Conservation (phyloP, 371 early-diverging fungal species). For the Mucor velutinosus region DNA sequence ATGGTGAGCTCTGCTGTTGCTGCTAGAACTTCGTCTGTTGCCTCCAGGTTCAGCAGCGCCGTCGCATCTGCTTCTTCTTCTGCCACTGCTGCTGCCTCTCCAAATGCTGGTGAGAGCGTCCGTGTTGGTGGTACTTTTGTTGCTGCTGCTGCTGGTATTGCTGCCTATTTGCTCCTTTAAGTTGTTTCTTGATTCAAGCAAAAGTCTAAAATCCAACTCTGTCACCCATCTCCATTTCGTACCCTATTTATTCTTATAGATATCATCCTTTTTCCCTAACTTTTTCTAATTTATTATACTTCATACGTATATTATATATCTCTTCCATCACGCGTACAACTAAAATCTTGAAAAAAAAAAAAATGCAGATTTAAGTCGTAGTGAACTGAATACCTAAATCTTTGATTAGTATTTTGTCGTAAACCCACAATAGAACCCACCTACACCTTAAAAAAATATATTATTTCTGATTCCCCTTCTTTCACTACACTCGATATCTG, state of each 20-base stretch:
- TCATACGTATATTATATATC: background rate
- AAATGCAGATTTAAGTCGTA: too few species aligned
- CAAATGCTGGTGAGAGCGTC: conserved; percentile 13
- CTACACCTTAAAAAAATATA: background rate
- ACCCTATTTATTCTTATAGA: background rate
- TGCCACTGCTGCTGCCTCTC: conserved; percentile 4
- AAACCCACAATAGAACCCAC: background rate
- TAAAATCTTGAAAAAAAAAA: too few species aligned
- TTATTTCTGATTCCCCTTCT: background rate
- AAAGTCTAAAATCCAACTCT: background rate
- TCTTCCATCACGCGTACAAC: background rate
- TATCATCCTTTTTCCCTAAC: background rate
- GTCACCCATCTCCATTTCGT: background rate
- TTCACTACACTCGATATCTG: background rate
- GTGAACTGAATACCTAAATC: background rate
- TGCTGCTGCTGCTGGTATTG: conserved; percentile 27
- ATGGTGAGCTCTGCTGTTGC: conserved; percentile 10
- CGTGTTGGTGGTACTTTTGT: conserved; percentile 18
- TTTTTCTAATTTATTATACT: background rate
- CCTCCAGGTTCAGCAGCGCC: conserved; percentile 3
- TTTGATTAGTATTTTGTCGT: background rate
- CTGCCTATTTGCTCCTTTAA: conserved; percentile 27
- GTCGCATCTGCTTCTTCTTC: conserved; percentile 10
- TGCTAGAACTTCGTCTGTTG: background rate
- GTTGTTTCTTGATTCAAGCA: background rate